Evolutionary conservation across 495 filamentous ascomycete genomes (phyloP).

Genomic region (Pseudotulostoma volvatum): DNA sequence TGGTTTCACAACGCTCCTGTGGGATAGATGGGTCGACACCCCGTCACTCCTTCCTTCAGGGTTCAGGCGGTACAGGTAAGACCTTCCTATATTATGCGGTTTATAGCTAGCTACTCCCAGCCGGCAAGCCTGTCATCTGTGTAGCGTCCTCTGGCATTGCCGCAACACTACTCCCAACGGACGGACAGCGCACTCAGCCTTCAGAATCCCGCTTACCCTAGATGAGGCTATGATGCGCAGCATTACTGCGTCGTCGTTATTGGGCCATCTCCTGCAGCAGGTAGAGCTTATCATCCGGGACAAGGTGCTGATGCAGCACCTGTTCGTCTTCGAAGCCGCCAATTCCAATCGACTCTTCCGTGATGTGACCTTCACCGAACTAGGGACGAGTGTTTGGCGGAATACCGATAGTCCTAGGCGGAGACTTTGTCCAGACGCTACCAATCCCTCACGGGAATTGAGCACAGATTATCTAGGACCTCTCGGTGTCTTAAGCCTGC

Average conservation of each 20-base stretch:
- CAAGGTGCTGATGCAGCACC: background rate
- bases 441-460: too few species aligned
- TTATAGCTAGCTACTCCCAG: background rate
- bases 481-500: background rate
- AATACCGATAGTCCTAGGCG: too few species aligned
- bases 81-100: background rate
- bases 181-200: background rate
- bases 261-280: background rate
- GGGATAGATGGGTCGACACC: background rate
- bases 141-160: slow-evolving; percentile 1
- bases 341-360: too few species aligned
- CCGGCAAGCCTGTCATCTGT: background rate
- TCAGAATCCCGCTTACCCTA: background rate
- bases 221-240: background rate
- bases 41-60: background rate
- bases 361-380: too few species aligned
- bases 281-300: background rate
- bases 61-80: background rate
- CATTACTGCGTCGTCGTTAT: background rate
- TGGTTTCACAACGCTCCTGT: too few species aligned
- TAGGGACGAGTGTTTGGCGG: too few species aligned
- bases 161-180: background rate
- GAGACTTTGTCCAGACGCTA: too few species aligned
- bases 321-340: background rate
- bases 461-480: background rate